phyloP scores from a whole-genome alignment of 192 early-diverging fungal species.

The Obelidium mucronatum region DNA sequence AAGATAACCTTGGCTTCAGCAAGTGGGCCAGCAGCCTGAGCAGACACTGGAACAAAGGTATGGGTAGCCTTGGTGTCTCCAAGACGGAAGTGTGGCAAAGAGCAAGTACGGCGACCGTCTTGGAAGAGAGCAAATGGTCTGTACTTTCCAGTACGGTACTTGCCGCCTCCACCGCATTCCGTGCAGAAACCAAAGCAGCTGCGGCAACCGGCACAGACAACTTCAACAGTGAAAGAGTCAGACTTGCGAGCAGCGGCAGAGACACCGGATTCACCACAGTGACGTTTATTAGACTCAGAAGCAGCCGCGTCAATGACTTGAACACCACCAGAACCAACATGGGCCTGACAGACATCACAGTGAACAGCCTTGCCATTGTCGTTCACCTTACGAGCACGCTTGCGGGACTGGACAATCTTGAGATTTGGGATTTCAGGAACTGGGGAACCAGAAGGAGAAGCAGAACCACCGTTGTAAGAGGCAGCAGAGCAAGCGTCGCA shows the following conservation, averaged over 20 bases:
- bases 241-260: background rate
- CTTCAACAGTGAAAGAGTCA: slow-evolving; percentile 38
- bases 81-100: slow-evolving; percentile 45
- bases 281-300: background rate
- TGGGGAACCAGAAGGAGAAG: background rate
- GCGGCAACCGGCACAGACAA: slow-evolving; percentile 46
- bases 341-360: slow-evolving; percentile 34
- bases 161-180: slow-evolving; percentile 53
- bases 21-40: background rate
- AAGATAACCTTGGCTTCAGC: slow-evolving; percentile 22
- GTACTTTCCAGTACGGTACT: slow-evolving; percentile 58
- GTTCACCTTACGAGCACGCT: slow-evolving; percentile 32
- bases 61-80: slow-evolving; percentile 38
- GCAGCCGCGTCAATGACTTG: background rate
- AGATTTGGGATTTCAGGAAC: background rate
- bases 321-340: slow-evolving; percentile 35
- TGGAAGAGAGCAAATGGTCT: slow-evolving; percentile 53
- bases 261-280: background rate
- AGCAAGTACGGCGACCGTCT: slow-evolving; percentile 46
- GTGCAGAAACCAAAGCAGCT: slow-evolving; percentile 45
- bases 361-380: slow-evolving; percentile 29
- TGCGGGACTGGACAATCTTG: slow-evolving; percentile 34
- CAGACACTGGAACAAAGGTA: background rate
- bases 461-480: background rate
- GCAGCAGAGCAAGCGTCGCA: slow-evolving; percentile 13